Evolutionary conservation across 805 yeast genomes (phyloP).

Genomic region (Zygosaccharomyces bisporus): DNA sequence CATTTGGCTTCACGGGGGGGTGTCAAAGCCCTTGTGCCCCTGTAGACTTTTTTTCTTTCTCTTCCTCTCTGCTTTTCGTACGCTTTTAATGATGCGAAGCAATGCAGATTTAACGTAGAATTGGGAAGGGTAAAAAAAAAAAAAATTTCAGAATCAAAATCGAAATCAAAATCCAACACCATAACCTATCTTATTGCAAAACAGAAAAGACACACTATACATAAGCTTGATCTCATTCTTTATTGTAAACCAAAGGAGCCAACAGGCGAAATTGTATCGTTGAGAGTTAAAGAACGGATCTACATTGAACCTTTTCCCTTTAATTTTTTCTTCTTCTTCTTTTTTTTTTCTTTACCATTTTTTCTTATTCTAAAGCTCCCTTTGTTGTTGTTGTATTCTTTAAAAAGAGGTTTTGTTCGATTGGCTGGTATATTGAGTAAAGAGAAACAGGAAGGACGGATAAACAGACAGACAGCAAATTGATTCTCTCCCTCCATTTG

Average conservation of each 20-base stretch:
- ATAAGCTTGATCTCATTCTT: background rate
- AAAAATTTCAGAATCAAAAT: background rate
- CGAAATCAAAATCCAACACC: background rate
- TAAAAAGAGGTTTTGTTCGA: background rate
- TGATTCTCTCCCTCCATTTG: background rate
- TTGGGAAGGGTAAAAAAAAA: background rate
- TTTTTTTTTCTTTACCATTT: background rate
- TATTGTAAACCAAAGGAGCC: background rate
- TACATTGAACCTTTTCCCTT: background rate
- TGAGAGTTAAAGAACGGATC: background rate
- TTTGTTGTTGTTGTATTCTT: constrained; percentile 3
- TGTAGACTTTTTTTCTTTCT: too few species aligned
- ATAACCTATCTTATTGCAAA: background rate
- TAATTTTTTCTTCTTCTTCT: background rate
- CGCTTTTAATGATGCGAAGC: background rate
- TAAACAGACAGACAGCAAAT: background rate
- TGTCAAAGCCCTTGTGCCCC: too few species aligned
- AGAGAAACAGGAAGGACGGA: background rate
- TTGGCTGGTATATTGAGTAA: background rate
- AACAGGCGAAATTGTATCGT: background rate
- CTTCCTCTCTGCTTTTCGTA: too few species aligned
- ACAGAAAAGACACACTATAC: background rate
- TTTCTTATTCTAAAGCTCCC: background rate
- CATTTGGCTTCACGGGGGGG: too few species aligned
- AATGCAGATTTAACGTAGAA: too few species aligned